A percentile compares a stretch with the other conserved stretches of the same genome.
Evolutionary conservation across 257 asterid species (phyloP).

Genomic region (Solanum clarkiae): DNA sequence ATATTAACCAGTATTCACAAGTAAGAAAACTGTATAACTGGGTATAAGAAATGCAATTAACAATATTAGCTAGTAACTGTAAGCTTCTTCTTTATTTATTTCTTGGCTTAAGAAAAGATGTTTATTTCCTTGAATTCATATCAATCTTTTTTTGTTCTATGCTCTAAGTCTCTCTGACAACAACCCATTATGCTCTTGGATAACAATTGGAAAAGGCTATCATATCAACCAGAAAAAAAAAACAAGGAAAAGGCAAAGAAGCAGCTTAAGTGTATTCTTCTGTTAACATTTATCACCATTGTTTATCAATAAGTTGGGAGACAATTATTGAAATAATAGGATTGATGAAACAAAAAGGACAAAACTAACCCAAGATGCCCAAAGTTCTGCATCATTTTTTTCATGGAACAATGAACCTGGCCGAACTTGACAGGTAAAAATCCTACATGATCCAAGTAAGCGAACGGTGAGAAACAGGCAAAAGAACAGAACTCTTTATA

Average conservation of each 20-base stretch:
- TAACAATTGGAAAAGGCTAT: not conserved
- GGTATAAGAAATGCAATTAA: not conserved
- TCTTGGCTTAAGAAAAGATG: not conserved
- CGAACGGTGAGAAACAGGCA: conserved; percentile 5
- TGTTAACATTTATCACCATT: not conserved
- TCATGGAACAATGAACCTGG: conserved; percentile 93
- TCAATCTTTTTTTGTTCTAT: not conserved
- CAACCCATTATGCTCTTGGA: not conserved
- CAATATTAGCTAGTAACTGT: not conserved
- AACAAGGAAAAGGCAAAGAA: not conserved
- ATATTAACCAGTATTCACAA: not conserved
- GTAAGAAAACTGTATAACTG: not conserved
- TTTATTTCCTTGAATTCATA: not conserved
- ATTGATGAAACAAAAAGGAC: not conserved
- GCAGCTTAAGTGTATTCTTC: not conserved
- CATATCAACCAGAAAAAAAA: not conserved
- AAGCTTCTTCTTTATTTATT: not conserved
- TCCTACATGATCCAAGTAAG: conserved; percentile 29
- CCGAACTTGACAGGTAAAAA: conserved; percentile 73
- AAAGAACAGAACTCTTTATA: not conserved
- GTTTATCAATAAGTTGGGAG: not conserved
- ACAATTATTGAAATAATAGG: not conserved
- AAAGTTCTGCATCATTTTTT: conserved; percentile 62
- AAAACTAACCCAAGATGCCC: conserved; percentile 91
- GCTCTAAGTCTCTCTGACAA: not conserved